Base-by-base conservation (phyloP, 129 eudicot genomes). In the Arctium minus region DNA sequence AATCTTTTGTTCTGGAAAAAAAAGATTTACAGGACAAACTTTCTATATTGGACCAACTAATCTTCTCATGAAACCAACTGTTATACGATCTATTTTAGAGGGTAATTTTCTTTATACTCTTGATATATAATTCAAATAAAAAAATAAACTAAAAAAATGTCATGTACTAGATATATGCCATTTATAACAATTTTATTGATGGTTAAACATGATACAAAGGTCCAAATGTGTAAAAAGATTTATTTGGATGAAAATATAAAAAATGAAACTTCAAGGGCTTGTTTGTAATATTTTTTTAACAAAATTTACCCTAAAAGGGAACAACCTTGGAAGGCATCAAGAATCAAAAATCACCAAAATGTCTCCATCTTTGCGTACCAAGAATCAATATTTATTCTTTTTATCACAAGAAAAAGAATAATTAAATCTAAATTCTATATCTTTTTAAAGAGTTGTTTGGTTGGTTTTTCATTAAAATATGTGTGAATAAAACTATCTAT, bases 301-400 rank as follows among this genome's bases (percentile, higher is more conserved):
- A 84, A 64, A 10, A 1, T 78, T 76, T 30, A 76, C 67, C 39
- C 39, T 70, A 11, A 76, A 30, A 60, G 83, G 82, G 70, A 71
- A 78, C 79, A 84, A 71, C 82, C 32, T 56, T 37, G 44, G 75
- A 50, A 32, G 80, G 71, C 42, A 78, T 56, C 35, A 46, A 64
- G 80, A 73, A 73, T 78, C 76, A 64, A 79, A 40, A 78, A 70
- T 83, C 85, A 68, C 81, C 71, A 69, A 82, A 76, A 82, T 27
- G 86, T 82, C 77, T 68, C 86, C 77, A 76, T 76, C 72, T 77
- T 83, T 83, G 67, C 65, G 44, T 77, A 77, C 37, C 40, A 69
- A 82, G 62, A 82, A 22, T 11, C 71, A 50, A 79, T 65, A 29
- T 68, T 11, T 29, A 15, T 32, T 6, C 18, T 53, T 33, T 77